Base-by-base conservation (phyloP, 768 basidiomycete genomes). In the Hebeloma cylindrosporum region DNA sequence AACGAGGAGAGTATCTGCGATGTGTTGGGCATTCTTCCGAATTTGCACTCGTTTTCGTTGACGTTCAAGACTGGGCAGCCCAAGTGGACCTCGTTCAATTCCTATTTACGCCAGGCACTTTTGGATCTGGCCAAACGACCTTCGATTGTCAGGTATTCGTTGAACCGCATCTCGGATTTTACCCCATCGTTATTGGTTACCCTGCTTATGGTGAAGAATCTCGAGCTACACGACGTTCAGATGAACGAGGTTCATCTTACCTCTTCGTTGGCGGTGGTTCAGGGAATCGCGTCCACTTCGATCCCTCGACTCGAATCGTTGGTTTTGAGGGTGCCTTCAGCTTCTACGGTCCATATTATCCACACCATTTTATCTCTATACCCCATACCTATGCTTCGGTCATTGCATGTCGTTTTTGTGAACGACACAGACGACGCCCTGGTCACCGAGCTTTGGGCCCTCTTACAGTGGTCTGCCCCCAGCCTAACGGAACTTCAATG, bases 1-100 rank as follows among this genome's bases (percentile, higher is more conserved):
- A 43, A 23, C 5, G 58, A 59, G 29, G 55, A 56, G 31, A 53
- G 43, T 22, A 41, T 59, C n/a, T 51, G 46, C 41, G 52, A 54
- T 26, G 3, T 56, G 13, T 35, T 59, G 22, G 55, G 48, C 13
- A 38, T 33, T 5, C 44, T 58, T 4, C 54, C 54, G 6, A 51
- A 51, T 14, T 28, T 58, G 9, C 11, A 38, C 1, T 28, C 35
- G 1, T 54, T 54, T 44, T 39, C 51, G 7, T 34, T 58, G 11
- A 40, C 36, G 18, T 52, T 56, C 49, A 54, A 52, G 31, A 52
- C 51, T 14, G 48, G 47, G 2, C 27, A 40, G 11, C 58, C 58
- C 1, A 17, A 43, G 9, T 59, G 58, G 58, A 45, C 34, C 7
- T 40, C 43, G 3, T 49, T 59, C 35, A 44, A 27, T 3, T 45